Evolutionary conservation across 768 basidiomycete genomes (phyloP), one percentile per base, ranked within the genome.

Genomic region (Lepiota venenata): DNA sequence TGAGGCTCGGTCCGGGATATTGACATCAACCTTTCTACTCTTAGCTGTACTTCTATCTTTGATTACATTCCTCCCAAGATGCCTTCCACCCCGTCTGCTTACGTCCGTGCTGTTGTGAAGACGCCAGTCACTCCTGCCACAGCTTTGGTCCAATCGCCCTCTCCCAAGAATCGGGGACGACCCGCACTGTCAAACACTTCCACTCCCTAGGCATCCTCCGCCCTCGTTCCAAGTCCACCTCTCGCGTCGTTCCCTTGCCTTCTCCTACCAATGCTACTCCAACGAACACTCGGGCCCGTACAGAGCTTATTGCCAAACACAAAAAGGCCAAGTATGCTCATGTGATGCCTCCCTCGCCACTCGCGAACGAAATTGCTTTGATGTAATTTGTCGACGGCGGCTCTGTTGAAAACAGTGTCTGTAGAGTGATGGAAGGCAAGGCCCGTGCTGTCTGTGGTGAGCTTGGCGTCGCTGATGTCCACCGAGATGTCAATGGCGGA

Each of bases 321-420:
- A 83, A 83, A 64, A 84, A 79, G 65, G 71, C 76, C 11, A 74
- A 79, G 55, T 79, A 83, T 64, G 66, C 72, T 8, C 61, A 67
- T 47, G 64, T 69, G 14, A 73, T 68, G 40, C 64, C 69, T 3
- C 76, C 77, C 2, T 75, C 83, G 2, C 77, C 85, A 2, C 79
- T 88, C 46, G 75, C 80, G 2, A 81, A 81, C 50, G 86, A 88
- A 57, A 75, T 88, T 50, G 84, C 81, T 0, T 69, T 89, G 52
- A 81, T 85, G 79, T 87, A 89, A 66, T 81, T 88, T 56, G 64
- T 73, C 10, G 84, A 84, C 39, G 88, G 88, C 18, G 88, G 88
- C 0, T 75, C 64, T 44, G 71, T 81, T 52, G 80, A 86, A 41
- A 66, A 71, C 7, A 78, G 85, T 49, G 73, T 79, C 42, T 74